Evolutionary conservation across 139 green algal species (phyloP).

Genomic region (Limnomonas spitsbergensis): DNA sequence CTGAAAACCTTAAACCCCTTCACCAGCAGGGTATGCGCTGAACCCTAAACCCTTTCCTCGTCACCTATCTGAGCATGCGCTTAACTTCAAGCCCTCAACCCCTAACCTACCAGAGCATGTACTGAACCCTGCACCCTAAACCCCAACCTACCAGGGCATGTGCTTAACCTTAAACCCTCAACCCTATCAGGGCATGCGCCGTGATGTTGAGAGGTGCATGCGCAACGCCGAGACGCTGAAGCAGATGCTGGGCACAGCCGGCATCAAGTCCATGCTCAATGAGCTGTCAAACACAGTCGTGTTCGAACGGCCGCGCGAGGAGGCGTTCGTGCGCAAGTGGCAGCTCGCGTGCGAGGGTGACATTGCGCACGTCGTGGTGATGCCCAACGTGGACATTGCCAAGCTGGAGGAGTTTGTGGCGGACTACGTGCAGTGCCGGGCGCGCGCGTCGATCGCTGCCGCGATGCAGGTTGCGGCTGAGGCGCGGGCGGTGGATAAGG

Average conservation of each 20-base stretch:
- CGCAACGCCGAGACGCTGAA: slow-evolving; percentile 85
- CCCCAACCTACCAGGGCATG: too few species aligned
- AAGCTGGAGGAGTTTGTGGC: slow-evolving; percentile 91
- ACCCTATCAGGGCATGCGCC: slow-evolving; percentile 70
- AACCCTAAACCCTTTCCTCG: too few species aligned
- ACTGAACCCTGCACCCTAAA: too few species aligned
- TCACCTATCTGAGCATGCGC: too few species aligned
- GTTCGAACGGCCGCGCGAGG: slow-evolving; percentile 86
- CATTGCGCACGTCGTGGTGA: slow-evolving; percentile 96
- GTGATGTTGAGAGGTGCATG: slow-evolving; percentile 91
- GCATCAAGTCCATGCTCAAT: slow-evolving; percentile 90
- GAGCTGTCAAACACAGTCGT: slow-evolving; percentile 88
- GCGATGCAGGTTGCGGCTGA: not conserved
- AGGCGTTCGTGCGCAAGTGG: slow-evolving; percentile 91
- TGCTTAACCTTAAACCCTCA: too few species aligned
- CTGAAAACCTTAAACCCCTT: too few species aligned
- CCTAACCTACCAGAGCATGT: too few species aligned
- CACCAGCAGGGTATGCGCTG: too few species aligned
- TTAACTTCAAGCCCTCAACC: too few species aligned
- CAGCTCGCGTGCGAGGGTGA: slow-evolving; percentile 91
- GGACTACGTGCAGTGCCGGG: slow-evolving; percentile 50
- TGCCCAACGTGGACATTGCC: slow-evolving; percentile 89
- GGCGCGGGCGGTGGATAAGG: not conserved
- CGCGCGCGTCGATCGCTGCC: slow-evolving; percentile 41
- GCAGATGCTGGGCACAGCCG: slow-evolving; percentile 22